Percentiles rank a stretch among this genome's conserved stretches.
Evolutionary conservation across 179 eudicot species (phyloP).

Genomic region (Amaranthus tricolor): DNA sequence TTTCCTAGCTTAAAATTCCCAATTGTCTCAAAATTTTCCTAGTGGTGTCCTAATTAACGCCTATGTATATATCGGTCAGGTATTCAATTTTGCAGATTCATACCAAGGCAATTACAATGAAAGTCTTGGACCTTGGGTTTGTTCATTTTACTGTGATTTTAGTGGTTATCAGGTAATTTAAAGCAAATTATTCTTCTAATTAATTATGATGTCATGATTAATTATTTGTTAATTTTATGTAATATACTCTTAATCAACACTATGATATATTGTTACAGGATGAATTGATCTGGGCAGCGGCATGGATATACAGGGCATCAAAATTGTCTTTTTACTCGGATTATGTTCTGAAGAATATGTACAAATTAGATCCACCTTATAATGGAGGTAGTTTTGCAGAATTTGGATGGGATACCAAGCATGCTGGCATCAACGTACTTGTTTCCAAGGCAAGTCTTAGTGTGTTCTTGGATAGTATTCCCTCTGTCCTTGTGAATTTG

Average conservation of each 20-base stretch:
- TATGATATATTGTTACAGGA: conserved; percentile 36
- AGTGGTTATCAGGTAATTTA: conserved; percentile 54
- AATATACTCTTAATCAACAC: neutral
- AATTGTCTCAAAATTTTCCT: neutral
- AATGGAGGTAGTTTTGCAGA: conserved; percentile 35
- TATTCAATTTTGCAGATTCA: conserved; percentile 53
- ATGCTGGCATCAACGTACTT: conserved; percentile 61
- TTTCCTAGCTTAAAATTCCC: too few species aligned
- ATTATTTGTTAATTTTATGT: neutral
- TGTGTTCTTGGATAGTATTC: neutral
- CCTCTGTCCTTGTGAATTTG: too few species aligned
- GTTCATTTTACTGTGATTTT: conserved; percentile 58
- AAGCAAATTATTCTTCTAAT: neutral
- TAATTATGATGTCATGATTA: neutral
- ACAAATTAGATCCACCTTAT: conserved; percentile 27
- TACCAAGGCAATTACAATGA: conserved; percentile 60
- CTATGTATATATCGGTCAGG: conserved; percentile 18
- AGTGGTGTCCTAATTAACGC: neutral
- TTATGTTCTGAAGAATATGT: conserved; percentile 38
- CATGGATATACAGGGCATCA: conserved; percentile 67
- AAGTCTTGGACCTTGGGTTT: conserved; percentile 53
- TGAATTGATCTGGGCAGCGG: conserved; percentile 74
- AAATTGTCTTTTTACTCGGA: conserved; percentile 36
- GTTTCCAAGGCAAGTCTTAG: conserved; percentile 44
- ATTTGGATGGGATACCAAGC: conserved; percentile 73